Evolutionary conservation across 2,329 filamentous ascomycete genomes (phyloP).

Genomic region (Mycocentrospora acerina): DNA sequence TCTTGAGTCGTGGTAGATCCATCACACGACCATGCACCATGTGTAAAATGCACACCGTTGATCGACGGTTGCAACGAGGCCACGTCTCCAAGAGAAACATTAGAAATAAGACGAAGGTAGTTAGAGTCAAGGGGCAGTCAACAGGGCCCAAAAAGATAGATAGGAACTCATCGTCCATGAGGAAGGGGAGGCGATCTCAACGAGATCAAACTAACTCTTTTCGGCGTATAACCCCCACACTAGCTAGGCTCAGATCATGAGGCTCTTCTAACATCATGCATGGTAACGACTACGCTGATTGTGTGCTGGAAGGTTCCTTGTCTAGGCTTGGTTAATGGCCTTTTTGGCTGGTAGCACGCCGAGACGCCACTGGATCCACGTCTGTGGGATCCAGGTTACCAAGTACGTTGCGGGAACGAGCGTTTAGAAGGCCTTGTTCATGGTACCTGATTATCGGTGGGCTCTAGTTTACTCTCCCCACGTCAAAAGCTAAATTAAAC

Average conservation of each 20-base stretch:
- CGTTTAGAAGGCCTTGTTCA: constrained; percentile 22
- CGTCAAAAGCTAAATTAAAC: constrained; percentile 23
- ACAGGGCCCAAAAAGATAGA: constrained; percentile 1
- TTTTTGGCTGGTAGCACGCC: neutral
- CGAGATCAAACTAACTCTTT: constrained; percentile 9
- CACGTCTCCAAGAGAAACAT: constrained; percentile 3
- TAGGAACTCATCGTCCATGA: too few relatives aligned
- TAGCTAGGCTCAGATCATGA: constrained; percentile 15
- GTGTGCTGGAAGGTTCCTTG: neutral
- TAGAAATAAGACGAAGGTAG: too few relatives aligned
- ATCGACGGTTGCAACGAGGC: constrained; percentile 2
- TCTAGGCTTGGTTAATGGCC: neutral
- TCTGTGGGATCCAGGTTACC: constrained; percentile 1
- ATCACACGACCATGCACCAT: constrained; percentile 7
- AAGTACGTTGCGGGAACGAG: constrained; percentile 1
- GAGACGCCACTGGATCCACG: neutral
- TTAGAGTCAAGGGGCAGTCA: neutral
- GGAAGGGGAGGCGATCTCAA: constrained; percentile 9
- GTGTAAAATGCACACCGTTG: neutral
- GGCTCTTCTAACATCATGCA: constrained; percentile 16
- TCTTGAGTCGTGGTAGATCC: constrained; percentile 39
- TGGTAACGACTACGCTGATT: too few relatives aligned
- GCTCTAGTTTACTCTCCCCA: constrained; percentile 27
- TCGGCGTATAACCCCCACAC: constrained; percentile 23
- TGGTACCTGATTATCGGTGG: constrained; percentile 36